phyloP scores from a whole-genome alignment of 129 eudicot species.

The Kitagawia praeruptora region DNA sequence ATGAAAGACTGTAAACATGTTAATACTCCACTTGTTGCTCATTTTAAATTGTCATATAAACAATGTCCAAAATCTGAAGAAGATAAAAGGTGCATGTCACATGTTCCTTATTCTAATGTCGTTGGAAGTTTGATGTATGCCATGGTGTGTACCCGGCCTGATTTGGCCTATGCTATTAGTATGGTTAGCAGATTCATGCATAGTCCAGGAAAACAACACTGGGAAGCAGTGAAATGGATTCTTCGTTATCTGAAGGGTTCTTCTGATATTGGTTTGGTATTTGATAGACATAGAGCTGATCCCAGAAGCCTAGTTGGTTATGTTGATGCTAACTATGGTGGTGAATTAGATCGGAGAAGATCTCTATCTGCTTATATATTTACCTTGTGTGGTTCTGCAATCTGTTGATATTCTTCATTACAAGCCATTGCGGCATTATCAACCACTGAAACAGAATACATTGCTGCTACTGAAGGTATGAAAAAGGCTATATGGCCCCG shows the following conservation, averaged over 20 bases:
- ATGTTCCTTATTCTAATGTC: not conserved
- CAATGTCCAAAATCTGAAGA: not conserved
- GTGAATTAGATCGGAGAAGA: not conserved
- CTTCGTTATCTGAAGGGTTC: not conserved
- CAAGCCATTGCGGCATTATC: not conserved
- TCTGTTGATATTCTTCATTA: not conserved
- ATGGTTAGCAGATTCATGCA: no score
- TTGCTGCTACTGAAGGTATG: not conserved
- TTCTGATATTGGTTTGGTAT: not conserved
- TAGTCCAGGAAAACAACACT: not conserved
- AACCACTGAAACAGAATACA: not conserved
- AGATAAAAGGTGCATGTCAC: not conserved
- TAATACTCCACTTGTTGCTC: not conserved
- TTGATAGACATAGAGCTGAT: not conserved
- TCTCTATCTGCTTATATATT: not conserved
- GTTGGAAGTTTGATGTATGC: not conserved
- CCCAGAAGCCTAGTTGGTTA: not conserved
- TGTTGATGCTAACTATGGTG: not conserved
- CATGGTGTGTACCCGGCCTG: constrained; percentile 1
- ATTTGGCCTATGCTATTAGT: not conserved
- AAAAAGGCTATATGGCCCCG: no score
- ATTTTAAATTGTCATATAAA: not conserved
- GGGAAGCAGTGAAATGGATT: constrained; percentile 6
- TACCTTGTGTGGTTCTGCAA: not conserved
- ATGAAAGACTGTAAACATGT: not conserved